phyloP scores from a whole-genome alignment of 2,329 filamentous ascomycete genomes.

The Epichloe uncinata region DNA sequence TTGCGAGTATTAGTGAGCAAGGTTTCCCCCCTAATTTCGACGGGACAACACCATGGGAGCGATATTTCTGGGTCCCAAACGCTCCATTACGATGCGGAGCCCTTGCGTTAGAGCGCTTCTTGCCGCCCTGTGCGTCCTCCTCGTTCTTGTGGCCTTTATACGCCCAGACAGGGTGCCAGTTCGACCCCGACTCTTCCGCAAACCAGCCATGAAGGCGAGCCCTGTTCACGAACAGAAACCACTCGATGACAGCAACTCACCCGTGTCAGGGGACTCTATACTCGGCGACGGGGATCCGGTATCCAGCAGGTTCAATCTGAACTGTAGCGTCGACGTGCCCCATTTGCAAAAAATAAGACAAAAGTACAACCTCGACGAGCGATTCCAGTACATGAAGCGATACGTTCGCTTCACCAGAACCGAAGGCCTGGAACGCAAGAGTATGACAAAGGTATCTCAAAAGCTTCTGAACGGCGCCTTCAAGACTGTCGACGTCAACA shows the following conservation, averaged over 20 bases:
- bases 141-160: constrained; percentile 28
- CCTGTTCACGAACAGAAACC: constrained; percentile 18
- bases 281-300: constrained; percentile 7
- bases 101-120: constrained; percentile 32
- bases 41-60: constrained; percentile 19
- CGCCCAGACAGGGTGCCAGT: constrained; percentile 29
- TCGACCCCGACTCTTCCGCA: constrained; percentile 25
- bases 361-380: constrained; percentile 33
- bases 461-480: constrained; percentile 34
- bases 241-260: constrained; percentile 12
- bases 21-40: too few species aligned
- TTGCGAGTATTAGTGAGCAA: too few species aligned
- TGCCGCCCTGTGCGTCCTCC: constrained; percentile 28
- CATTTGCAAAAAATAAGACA: constrained; percentile 32
- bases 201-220: constrained; percentile 16
- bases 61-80: constrained; percentile 23
- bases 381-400: constrained; percentile 42
- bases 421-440: constrained; percentile 34
- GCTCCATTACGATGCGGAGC: constrained; percentile 35
- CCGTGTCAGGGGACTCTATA: constrained; percentile 8
- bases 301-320: constrained; percentile 23
- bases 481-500: constrained; percentile 33
- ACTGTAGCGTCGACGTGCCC: constrained; percentile 36
- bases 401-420: constrained; percentile 37
- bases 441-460: constrained; percentile 36